Evolutionary conservation across 73 alveolate genomes (phyloP), one percentile per base, ranked within the genome.

Genomic region (Paramecium tetraurelia): DNA sequence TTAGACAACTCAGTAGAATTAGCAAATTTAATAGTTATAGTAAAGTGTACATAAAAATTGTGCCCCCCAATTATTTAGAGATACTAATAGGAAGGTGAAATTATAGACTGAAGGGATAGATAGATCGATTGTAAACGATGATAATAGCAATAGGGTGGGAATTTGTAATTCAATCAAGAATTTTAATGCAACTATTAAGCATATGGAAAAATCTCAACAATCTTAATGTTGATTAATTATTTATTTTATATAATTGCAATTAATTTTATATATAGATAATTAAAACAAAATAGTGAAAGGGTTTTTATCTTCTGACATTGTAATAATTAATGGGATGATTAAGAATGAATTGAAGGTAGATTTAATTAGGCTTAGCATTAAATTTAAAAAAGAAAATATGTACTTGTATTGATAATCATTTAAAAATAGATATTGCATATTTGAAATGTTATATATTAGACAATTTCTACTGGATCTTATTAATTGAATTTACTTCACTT

Each of bases 351-450:
- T 3, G 48, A 86, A 36, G 68, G 86, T 8, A 89, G 89, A 22
- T 33, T 70, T 3, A 93, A 93, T 22, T 57, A 92, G 5, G 80
- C 84, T 4, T n/a, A 75, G 11, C 9, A 38, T 20, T 76, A 92
- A 48, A 59, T 48, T 22, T 59, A 86, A 16, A 38, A 20, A 35
- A 89, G 93, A 40, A 93, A 93, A 85, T 14, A 57, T 7, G 85
- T 92, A 38, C 85, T 38, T 86, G 85, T 93, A 58, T 29, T 89
- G 12, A 93, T 95, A 14, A 93, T 33, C 92, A 93, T 92, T 72
- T 94, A 43, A 86, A 89, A 1, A 83, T 40, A 86, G 38, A 92
- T 18, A 92, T n/a, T n/a, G n/a, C n/a, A n/a, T n/a, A n/a, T n/a
- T n/a, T 24, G 92, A 89, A 31, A 71, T 70, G n/a, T 50, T 89